A percentile compares a stretch with the other conserved stretches of the same genome.
phyloP scores from a whole-genome alignment of 352 stramenopile genomes.

The Pythium apleroticum region DNA sequence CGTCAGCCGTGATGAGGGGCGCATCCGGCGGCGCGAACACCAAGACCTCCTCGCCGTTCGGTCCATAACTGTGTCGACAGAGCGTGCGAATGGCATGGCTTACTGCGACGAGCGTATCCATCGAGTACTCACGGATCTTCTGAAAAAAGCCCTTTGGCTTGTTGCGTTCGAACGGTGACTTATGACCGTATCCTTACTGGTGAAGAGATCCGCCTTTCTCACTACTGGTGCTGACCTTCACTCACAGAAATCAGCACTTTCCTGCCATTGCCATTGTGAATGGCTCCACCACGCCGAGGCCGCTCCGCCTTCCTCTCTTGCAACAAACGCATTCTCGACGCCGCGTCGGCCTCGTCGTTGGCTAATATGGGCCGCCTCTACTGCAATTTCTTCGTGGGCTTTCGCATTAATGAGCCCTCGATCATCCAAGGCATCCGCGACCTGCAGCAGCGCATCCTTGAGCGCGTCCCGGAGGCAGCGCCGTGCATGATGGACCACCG shows the following conservation, averaged over 20 bases:
- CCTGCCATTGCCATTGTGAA: background rate
- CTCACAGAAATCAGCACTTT: slow-evolving; percentile 5
- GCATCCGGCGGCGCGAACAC: slow-evolving; percentile 60
- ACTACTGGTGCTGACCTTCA: background rate
- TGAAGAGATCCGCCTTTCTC: background rate
- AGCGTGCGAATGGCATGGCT: slow-evolving; percentile 33
- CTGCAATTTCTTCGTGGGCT: slow-evolving; percentile 47
- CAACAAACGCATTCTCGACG: no score
- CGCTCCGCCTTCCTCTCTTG: no score
- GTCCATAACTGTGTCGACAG: slow-evolving; percentile 45
- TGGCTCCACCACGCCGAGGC: no score
- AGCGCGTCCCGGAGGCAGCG: slow-evolving; percentile 27
- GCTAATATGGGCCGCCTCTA: background rate
- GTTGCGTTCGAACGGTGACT: slow-evolving; percentile 9
- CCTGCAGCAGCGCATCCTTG: slow-evolving; percentile 33
- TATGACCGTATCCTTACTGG: slow-evolving; percentile 6
- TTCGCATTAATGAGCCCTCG: slow-evolving; percentile 29
- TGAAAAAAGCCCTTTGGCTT: slow-evolving; percentile 14
- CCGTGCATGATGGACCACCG: slow-evolving; percentile 38
- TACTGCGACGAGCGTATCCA: slow-evolving; percentile 19
- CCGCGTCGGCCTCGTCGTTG: no score
- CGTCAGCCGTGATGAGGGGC: slow-evolving; percentile 55
- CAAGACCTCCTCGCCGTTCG: slow-evolving; percentile 47
- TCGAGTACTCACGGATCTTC: background rate
- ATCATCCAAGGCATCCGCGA: slow-evolving; percentile 25